These are phyloP conservation scores for Fusarium bactridioides DNA, from an alignment of 2,329 filamentous ascomycete genomes.

Conservation along the genomic window DNA sequence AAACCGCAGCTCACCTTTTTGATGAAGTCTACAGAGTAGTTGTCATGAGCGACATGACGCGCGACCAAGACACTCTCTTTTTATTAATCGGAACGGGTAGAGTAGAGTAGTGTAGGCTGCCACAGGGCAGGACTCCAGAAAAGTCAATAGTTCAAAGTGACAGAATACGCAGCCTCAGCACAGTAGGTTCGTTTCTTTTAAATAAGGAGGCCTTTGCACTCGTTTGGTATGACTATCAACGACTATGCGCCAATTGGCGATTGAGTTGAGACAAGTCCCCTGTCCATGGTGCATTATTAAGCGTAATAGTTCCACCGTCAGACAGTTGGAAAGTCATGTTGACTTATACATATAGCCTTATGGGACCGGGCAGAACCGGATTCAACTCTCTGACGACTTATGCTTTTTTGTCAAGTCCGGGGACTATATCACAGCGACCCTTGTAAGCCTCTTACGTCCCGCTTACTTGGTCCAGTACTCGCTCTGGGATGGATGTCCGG, in stretches of 20 bases:
- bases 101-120: background rate
- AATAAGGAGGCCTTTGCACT: background rate
- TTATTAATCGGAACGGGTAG: background rate
- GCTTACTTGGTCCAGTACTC: background rate
- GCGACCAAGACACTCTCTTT: background rate
- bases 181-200: background rate
- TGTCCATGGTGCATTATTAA: background rate
- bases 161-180: background rate
- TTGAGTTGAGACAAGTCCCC: background rate
- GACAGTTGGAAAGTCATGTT: background rate
- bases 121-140: no score
- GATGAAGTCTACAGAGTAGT: background rate
- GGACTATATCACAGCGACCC: no score
- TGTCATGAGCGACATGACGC: background rate
- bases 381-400: background rate
- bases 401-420: background rate
- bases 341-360: background rate
- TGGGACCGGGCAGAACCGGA: background rate
- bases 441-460: background rate
- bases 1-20: background rate
- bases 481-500: background rate
- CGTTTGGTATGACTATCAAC: background rate
- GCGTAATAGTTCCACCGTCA: background rate
- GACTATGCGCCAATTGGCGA: background rate
- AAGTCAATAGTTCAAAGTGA: background rate